phyloP scores from a whole-genome alignment of 495 filamentous ascomycete species.

The Xylaria nigripes region DNA sequence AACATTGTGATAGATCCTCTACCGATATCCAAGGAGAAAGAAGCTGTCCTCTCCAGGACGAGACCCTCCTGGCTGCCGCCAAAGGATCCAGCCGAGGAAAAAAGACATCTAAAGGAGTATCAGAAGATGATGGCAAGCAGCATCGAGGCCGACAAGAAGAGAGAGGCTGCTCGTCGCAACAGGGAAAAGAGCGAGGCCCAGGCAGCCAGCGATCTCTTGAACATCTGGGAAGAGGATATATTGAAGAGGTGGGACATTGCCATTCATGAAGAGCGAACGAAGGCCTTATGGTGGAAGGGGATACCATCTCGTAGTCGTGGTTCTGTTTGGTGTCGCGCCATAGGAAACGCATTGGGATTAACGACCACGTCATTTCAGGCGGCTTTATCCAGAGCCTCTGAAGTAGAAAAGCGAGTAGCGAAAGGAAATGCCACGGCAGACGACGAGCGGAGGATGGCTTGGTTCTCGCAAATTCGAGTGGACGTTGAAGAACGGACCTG shows the following conservation, averaged over 20 bases:
- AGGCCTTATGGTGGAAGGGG: conserved; percentile 92
- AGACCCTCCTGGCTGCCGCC: conserved; percentile 93
- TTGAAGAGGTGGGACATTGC: conserved; percentile 75
- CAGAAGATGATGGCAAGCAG: conserved; percentile 85
- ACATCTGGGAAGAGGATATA: conserved; percentile 83
- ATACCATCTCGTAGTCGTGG: conserved; percentile 72
- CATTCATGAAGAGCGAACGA: conserved; percentile 64
- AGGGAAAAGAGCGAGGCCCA: conserved; percentile 42
- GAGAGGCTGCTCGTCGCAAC: conserved; percentile 41
- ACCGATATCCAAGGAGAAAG: conserved; percentile 94
- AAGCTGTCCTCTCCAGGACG: conserved; percentile 81
- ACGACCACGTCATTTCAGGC: conserved; percentile 67
- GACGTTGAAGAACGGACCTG: conserved; percentile 64
- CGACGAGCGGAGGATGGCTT: conserved; percentile 39
- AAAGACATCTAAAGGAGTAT: conserved; percentile 82
- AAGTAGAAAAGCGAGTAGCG: conserved; percentile 47
- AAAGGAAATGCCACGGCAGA: conserved; percentile 33
- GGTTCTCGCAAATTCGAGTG: conserved; percentile 60
- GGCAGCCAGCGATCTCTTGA: conserved; percentile 60
- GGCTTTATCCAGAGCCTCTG: conserved; percentile 66
- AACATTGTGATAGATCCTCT: conserved; percentile 96
- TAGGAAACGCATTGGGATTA: conserved; percentile 82
- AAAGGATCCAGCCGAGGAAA: conserved; percentile 89
- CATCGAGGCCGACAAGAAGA: conserved; percentile 56
- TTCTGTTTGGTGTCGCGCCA: conserved; percentile 75